phyloP scores from a whole-genome alignment of 495 filamentous ascomycete species.

The Aspergillus cavernicola region DNA sequence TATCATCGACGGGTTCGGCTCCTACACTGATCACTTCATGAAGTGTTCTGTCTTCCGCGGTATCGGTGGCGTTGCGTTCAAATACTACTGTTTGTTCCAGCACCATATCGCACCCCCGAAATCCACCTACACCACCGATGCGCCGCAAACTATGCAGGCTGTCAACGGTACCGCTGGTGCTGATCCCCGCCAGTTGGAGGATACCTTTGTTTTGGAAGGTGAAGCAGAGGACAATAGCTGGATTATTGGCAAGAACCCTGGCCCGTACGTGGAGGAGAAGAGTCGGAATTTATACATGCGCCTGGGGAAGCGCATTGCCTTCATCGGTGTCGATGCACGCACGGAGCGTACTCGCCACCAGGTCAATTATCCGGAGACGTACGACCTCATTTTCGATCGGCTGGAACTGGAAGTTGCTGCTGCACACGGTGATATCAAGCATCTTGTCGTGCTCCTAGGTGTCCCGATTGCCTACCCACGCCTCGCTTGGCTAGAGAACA shows the following conservation, averaged over 20 bases:
- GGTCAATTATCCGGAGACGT: slow-evolving; percentile 88
- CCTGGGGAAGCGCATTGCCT: slow-evolving; percentile 80
- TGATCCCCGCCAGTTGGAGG: slow-evolving; percentile 63
- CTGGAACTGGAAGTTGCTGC: slow-evolving; percentile 61
- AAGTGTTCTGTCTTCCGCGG: slow-evolving; percentile 84
- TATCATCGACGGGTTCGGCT: slow-evolving; percentile 91
- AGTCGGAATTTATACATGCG: slow-evolving; percentile 78
- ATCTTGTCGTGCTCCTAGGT: slow-evolving; percentile 81
- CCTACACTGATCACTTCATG: slow-evolving; percentile 93
- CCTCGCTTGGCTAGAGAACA: slow-evolving; percentile 89
- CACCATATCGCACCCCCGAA: slow-evolving; percentile 81
- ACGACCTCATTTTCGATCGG: slow-evolving; percentile 73
- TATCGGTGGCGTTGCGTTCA: slow-evolving; percentile 80
- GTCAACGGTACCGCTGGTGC: slow-evolving; percentile 47
- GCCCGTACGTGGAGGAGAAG: slow-evolving; percentile 74
- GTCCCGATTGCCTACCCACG: slow-evolving; percentile 95
- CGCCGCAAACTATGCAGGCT: slow-evolving; percentile 49
- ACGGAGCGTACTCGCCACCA: slow-evolving; percentile 89
- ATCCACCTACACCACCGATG: slow-evolving; percentile 76
- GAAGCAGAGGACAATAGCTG: slow-evolving; percentile 65
- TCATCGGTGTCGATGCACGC: slow-evolving; percentile 84
- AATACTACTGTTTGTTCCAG: slow-evolving; percentile 93
- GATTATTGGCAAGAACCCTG: slow-evolving; percentile 72
- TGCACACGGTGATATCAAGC: slow-evolving; percentile 62
- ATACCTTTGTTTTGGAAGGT: slow-evolving; percentile 63